phyloP scores from a whole-genome alignment of 2,329 filamentous ascomycete genomes.

The Fusarium buharicum region DNA sequence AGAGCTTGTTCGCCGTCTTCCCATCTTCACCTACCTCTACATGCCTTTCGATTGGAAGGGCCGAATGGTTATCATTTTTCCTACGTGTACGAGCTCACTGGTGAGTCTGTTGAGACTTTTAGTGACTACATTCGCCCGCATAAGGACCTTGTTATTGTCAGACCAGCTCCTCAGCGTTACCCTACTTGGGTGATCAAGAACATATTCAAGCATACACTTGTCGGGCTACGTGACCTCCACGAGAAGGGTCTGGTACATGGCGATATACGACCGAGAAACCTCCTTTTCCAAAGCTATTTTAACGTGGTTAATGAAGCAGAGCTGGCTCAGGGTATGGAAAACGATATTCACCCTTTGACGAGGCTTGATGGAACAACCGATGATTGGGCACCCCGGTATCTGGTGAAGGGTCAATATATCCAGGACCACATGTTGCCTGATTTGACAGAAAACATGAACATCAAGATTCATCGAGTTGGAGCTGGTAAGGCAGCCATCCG shows the following conservation, averaged over 20 bases:
- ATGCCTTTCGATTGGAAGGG: neutral
- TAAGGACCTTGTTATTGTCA: too few species aligned
- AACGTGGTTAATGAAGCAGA: neutral
- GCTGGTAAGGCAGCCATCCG: neutral
- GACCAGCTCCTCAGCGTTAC: neutral
- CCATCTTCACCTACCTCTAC: neutral
- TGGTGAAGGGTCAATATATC: neutral
- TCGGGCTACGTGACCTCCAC: conserved; percentile 4
- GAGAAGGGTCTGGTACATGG: neutral
- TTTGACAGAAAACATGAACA: neutral
- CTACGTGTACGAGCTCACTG: neutral
- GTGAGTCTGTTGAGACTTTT: neutral
- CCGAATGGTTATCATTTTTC: neutral
- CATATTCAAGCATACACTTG: conserved; percentile 13
- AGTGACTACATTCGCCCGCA: neutral
- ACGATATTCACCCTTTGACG: neutral
- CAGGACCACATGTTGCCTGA: neutral
- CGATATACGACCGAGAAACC: neutral
- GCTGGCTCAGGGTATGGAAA: neutral
- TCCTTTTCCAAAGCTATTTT: neutral
- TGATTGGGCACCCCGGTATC: conserved; percentile 1
- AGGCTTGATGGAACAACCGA: neutral
- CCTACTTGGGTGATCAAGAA: conserved; percentile 4
- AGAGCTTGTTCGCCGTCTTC: too few species aligned
- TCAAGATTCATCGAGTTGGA: conserved; percentile 8